Evolutionary conservation across 352 stramenopile species (phyloP).

Genomic region (Phytophthora hybrid): DNA sequence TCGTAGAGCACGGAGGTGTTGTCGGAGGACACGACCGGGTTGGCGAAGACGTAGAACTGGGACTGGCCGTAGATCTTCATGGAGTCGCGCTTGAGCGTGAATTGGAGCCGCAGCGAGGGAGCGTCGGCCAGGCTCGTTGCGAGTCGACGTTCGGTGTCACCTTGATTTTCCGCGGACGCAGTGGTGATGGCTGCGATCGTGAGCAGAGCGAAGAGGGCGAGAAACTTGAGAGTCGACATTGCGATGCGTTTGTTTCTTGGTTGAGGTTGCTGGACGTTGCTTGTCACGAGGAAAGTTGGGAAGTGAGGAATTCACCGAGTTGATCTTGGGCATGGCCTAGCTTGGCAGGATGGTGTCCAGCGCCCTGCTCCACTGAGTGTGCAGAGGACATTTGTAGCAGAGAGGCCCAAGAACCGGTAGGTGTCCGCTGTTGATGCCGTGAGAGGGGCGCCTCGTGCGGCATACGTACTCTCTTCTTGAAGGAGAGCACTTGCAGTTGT

Average conservation of each 20-base stretch:
- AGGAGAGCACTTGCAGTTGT: background rate
- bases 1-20: too few species aligned
- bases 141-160: background rate
- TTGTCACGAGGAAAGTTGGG: background rate
- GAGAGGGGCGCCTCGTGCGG: background rate
- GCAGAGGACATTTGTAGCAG: background rate
- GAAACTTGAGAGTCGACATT: background rate
- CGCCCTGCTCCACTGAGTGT: too few species aligned
- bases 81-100: slow-evolving; percentile 34
- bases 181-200: background rate
- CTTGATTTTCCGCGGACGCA: background rate
- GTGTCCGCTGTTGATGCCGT: background rate
- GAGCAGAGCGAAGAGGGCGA: slow-evolving; percentile 5
- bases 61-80: slow-evolving; percentile 37
- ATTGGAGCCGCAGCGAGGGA: slow-evolving; percentile 30
- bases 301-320: slow-evolving; percentile 1
- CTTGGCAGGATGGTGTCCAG: too few species aligned
- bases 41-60: slow-evolving; percentile 39
- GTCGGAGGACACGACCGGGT: slow-evolving; percentile 27
- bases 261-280: background rate
- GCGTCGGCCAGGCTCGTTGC: slow-evolving; percentile 22
- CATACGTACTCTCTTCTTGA: background rate
- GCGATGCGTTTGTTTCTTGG: background rate
- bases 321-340: too few species aligned
- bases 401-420: background rate